Conservation (phyloP, 2,329 filamentous ascomycete genomes). For the Parastagonospora avenae region DNA sequence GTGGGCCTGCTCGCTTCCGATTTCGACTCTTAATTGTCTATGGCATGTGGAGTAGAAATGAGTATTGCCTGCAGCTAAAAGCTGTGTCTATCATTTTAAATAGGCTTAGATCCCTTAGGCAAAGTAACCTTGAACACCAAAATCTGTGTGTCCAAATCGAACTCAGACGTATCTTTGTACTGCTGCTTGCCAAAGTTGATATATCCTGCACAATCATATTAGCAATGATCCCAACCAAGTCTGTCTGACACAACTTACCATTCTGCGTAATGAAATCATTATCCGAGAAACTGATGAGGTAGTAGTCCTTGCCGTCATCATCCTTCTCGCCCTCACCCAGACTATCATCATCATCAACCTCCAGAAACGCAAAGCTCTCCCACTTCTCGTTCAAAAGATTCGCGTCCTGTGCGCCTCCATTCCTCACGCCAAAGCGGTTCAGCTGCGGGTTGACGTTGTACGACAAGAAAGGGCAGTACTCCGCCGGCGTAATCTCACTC, state of each 20-base stretch:
- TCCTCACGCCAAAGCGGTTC: slow-evolving; percentile 69
- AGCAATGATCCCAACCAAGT: not conserved
- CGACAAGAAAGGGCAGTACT: slow-evolving; percentile 70
- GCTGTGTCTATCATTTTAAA: slow-evolving; percentile 11
- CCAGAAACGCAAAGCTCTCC: slow-evolving; percentile 69
- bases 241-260: slow-evolving; percentile 47
- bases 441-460: slow-evolving; percentile 71
- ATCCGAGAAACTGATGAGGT: slow-evolving; percentile 70
- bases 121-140: slow-evolving; percentile 65
- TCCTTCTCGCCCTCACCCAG: slow-evolving; percentile 42
- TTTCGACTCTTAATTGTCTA: too few relatives aligned
- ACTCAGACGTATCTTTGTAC: slow-evolving; percentile 64
- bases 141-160: slow-evolving; percentile 65
- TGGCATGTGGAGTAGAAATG: too few relatives aligned
- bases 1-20: too few relatives aligned
- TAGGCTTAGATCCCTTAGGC: slow-evolving; percentile 45
- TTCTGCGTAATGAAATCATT: slow-evolving; percentile 79
- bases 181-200: slow-evolving; percentile 62
- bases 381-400: slow-evolving; percentile 75
- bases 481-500: slow-evolving; percentile 59
- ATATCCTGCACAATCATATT: slow-evolving; percentile 47
- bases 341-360: slow-evolving; percentile 55
- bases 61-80: too few relatives aligned
- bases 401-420: slow-evolving; percentile 66
- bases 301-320: slow-evolving; percentile 65